A percentile compares a stretch with the other conserved stretches of the same genome.
These are phyloP conservation scores for Pelargonium myrrhifolium DNA, from an alignment of 441 rosid species.

Conservation along the genomic window DNA sequence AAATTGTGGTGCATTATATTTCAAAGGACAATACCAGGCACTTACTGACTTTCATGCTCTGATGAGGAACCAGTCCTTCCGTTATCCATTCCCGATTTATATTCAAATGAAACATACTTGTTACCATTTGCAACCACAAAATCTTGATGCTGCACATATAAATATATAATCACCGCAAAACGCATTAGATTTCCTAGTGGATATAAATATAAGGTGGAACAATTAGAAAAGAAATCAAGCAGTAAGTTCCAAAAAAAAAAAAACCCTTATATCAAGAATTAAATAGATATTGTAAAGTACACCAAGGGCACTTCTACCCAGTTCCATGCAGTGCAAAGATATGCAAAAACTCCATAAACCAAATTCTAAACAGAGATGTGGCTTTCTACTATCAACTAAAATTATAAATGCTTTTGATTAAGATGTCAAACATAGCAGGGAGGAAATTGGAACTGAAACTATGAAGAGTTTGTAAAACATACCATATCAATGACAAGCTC, in stretches of 20 bases:
- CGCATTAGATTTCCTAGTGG: constrained; percentile 17
- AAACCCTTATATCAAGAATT: neutral
- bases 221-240: neutral
- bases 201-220: neutral
- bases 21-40: constrained; percentile 19
- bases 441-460: neutral
- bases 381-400: neutral
- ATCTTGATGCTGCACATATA: constrained; percentile 77
- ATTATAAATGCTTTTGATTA: neutral
- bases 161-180: constrained; percentile 14
- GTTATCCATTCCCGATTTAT: constrained; percentile 89
- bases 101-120: constrained; percentile 85
- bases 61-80: constrained; percentile 95
- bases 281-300: neutral
- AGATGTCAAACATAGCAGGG: neutral
- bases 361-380: neutral
- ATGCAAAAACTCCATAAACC: neutral
- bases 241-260: neutral
- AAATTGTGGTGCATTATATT: neutral
- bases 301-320: neutral
- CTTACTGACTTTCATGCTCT: constrained; percentile 97
- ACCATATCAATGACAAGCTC: constrained; percentile 95
- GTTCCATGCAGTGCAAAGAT: neutral
- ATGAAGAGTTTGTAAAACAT: constrained; percentile 10
- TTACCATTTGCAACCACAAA: constrained; percentile 68